Evolutionary conservation across 2,329 filamentous ascomycete species (phyloP), one percentile per base, ranked within the genome.

Genomic region (Paecilomyces niveus): DNA sequence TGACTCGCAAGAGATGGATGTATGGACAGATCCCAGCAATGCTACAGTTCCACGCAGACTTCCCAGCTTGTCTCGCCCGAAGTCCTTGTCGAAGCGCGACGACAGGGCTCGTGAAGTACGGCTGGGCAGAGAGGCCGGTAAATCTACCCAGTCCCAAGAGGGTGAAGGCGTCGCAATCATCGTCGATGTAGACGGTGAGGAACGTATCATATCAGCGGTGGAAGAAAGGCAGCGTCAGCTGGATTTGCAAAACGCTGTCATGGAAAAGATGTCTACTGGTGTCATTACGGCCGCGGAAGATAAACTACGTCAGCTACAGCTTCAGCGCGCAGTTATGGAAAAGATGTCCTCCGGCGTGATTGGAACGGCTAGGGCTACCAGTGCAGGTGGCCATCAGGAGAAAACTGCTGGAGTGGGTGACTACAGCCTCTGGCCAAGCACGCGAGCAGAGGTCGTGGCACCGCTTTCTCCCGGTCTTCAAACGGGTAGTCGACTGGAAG

Each of bases 241-340:
- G 3, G 58, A 63, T 35, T 55, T 70, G 6, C 65, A 66, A 32
- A 59, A 64, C 10, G 68, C 67, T 2, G 68, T 69, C 10, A 59
- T 64, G 39, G 64, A 67, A n/a, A 68, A 65, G 55, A 68, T 69
- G 68, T 58, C 45, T n/a, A 58, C 67, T 1, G 62, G 39, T 45
- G 39, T 45, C 39, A 45, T 45, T 9, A 62, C 57, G 1, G 58
- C 59, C 0, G 62, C 55, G 7, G 65, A 68, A 57, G 65, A 66
- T 51, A 54, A 53, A 5, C 59, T 65, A 54, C 64, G 66, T 1
- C 57, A 62, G 6, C 22, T 61, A 4, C 57, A 63, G 29, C 56
- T 70, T 4, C 65, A 66, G 32, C 60, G 64, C 10, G 68, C 67
- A 1, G 68, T 69, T 9, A 58, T 63, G 39, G 64, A 67, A 18